A percentile compares a stretch with the other conserved stretches of the same genome.
Conservation (phyloP, 345 rosid species). For the Rhodamnia rubescens region DNA sequence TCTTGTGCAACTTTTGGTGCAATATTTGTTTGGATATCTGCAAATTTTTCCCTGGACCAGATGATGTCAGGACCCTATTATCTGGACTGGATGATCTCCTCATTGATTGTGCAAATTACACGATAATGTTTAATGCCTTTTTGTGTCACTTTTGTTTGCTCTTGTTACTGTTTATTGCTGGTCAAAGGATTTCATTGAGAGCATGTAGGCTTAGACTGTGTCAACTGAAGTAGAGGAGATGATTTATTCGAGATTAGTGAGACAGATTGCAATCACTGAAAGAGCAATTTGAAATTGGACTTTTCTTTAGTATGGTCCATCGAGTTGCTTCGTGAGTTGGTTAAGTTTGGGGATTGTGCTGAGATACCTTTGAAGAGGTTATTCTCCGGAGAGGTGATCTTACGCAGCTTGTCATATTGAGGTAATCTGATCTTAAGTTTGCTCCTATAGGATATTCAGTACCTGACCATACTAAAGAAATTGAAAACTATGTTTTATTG, state of each 20-base stretch:
- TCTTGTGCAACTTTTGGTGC: too few species aligned
- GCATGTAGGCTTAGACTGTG: background rate
- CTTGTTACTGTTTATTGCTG: background rate
- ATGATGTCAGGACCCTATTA: too few species aligned
- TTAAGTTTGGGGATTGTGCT: background rate
- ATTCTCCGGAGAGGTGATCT: background rate
- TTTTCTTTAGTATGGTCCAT: background rate
- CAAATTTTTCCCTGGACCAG: too few species aligned
- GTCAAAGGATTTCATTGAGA: background rate
- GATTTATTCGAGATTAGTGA: background rate
- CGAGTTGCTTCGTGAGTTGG: background rate
- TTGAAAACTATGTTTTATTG: background rate
- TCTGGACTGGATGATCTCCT: too few species aligned
- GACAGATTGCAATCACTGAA: background rate
- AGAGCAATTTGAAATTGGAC: background rate
- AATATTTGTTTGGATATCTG: too few species aligned
- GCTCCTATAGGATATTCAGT: background rate
- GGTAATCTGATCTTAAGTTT: background rate
- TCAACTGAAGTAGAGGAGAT: background rate
- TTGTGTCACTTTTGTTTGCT: background rate
- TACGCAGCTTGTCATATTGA: background rate
- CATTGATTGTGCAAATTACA: too few species aligned
- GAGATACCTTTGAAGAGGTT: background rate
- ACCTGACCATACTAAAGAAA: background rate
- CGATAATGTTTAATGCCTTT: background rate